Evolutionary conservation across 2,329 filamentous ascomycete species (phyloP).

Genomic region (Fusarium cyanostomum): DNA sequence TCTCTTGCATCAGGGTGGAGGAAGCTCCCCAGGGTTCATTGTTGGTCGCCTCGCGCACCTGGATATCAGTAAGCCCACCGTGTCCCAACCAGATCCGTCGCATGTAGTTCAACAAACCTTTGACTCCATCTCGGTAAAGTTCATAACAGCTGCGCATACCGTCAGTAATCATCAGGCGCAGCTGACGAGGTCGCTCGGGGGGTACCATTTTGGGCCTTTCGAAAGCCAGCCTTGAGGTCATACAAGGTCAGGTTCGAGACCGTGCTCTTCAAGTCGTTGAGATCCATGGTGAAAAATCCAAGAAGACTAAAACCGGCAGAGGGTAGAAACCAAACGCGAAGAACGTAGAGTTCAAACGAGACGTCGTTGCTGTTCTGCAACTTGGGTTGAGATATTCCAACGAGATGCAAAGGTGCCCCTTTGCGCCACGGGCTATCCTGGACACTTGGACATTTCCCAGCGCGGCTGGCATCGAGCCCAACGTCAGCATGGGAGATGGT

Average conservation of each 20-base stretch:
- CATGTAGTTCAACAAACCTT: slow-evolving; percentile 57
- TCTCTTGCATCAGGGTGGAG: slow-evolving; percentile 92
- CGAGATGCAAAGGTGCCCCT: slow-evolving; percentile 37
- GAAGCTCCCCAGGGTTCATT: slow-evolving; percentile 97
- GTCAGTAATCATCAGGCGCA: slow-evolving; percentile 43
- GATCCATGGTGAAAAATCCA: slow-evolving; percentile 72
- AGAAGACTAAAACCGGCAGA: slow-evolving; percentile 22
- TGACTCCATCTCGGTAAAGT: slow-evolving; percentile 93
- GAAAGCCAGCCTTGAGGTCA: slow-evolving; percentile 92
- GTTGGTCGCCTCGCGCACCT: slow-evolving; percentile 98
- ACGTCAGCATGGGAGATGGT: slow-evolving; percentile 34
- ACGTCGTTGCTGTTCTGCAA: slow-evolving; percentile 20
- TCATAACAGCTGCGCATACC: slow-evolving; percentile 82
- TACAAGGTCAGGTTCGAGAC: slow-evolving; percentile 94
- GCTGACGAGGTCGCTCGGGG: slow-evolving; percentile 10
- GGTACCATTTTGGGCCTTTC: slow-evolving; percentile 95
- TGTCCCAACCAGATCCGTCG: slow-evolving; percentile 6
- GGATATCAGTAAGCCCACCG: slow-evolving; percentile 26
- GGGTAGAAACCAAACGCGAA: background rate
- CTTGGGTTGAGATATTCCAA: slow-evolving; percentile 20
- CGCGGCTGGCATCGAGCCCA: slow-evolving; percentile 15
- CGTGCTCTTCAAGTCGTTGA: slow-evolving; percentile 83
- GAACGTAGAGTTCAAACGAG: slow-evolving; percentile 8
- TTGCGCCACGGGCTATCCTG: slow-evolving; percentile 39
- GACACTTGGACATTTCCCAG: slow-evolving; percentile 44